Evolutionary conservation across 768 basidiomycete genomes (phyloP).

Genomic region (Rhodotorula graminis): DNA sequence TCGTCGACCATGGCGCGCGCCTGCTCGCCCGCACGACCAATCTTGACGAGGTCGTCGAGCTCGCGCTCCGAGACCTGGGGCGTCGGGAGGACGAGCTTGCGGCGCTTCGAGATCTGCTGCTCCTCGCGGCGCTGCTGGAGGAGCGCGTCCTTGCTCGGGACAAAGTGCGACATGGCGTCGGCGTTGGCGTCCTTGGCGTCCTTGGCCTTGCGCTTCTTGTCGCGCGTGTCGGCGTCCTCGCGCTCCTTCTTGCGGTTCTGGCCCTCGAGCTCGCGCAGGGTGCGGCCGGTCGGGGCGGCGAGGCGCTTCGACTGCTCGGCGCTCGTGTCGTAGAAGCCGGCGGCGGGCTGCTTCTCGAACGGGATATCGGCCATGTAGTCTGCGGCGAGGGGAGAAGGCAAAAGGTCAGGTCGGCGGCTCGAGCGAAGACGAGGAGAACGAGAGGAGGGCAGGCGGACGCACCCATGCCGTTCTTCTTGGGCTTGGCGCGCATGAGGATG

Average conservation of each 20-base stretch:
- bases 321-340: constrained; percentile 94
- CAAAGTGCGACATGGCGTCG: constrained; percentile 77
- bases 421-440: not conserved
- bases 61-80: constrained; percentile 94
- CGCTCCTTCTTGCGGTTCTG: constrained; percentile 92
- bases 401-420: not conserved
- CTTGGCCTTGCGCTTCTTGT: constrained; percentile 75
- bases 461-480: constrained; percentile 93
- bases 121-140: constrained; percentile 80
- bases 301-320: constrained; percentile 85
- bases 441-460: not conserved
- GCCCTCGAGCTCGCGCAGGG: constrained; percentile 41
- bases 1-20: constrained; percentile 79
- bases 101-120: constrained; percentile 81
- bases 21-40: constrained; percentile 84
- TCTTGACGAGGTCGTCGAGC: constrained; percentile 96
- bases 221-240: constrained; percentile 87
- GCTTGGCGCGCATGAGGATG: constrained; percentile 94
- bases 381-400: not conserved
- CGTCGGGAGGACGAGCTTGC: constrained; percentile 74
- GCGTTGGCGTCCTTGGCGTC: constrained; percentile 48
- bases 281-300: constrained; percentile 56
- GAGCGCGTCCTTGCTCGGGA: constrained; percentile 83
- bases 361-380: constrained; percentile 98
- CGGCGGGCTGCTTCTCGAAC: constrained; percentile 90